Evolutionary conservation across 441 rosid species (phyloP), one percentile per base, ranked within the genome.

Genomic region (Arabidopsis lyrata): DNA sequence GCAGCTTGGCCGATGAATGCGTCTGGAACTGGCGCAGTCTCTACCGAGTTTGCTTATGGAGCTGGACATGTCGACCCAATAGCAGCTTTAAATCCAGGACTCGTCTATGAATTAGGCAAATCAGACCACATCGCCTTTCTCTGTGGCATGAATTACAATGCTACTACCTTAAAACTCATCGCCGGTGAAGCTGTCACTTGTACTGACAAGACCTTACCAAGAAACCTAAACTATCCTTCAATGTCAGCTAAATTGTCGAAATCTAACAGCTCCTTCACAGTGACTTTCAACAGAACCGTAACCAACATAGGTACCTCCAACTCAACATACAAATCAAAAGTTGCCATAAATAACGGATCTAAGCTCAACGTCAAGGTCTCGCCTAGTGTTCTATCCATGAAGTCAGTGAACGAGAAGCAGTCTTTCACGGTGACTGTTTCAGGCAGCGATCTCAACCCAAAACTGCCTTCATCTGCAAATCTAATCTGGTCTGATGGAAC

Each of bases 231-330:
- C 47, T 75, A 75, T 49, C 74, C 78, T 41, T 75, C 78, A 4
- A 75, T 75, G 78, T 58, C 73, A 14, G 55, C 68, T 18, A 34
- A 54, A 68, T 1, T 66, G 5, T 2, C 61, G 1, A 9, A 18
- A 6, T 12, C n/a, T 10, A 5, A 71, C 1, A 58, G 61, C 20
- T 5, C 80, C 5, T 82, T 83, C 52, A 15, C 11, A 5, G 12
- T 80, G 4, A 58, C n/a, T 5, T 83, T 86, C 62, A 64, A 52
- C 0, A 70, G 88, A 69, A 85, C 84, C 31, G 91, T 81, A 27
- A 85, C 87, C 0, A 87, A 87, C 73, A 79, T 83, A 20, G 83
- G 89, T 1, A 8, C n/a, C 50, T 45, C 82, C 2, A 78, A 69
- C 54, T 83, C 87, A 8, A 80, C 73, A 14, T 87, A 85, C 75